phyloP scores from a whole-genome alignment of 305 asterid genomes.

The Rubia balearica region DNA sequence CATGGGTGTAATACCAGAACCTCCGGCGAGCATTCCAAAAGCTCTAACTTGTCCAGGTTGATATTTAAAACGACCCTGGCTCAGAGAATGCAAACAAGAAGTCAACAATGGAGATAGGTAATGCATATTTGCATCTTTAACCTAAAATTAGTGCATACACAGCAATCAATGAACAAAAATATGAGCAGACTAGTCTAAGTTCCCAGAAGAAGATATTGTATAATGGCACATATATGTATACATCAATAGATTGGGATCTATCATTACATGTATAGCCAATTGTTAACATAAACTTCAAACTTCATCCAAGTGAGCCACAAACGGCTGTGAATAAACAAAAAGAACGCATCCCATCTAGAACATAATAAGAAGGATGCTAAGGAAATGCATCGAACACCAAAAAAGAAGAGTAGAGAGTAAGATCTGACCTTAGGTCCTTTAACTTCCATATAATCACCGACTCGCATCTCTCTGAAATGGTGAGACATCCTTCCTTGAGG shows the following conservation, averaged over 20 bases:
- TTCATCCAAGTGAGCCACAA: not conserved
- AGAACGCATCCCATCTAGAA: not conserved
- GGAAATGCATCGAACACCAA: not conserved
- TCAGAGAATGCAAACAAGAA: not conserved
- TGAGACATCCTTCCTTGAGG: slow-evolving; percentile 99
- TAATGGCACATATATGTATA: not conserved
- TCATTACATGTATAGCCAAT: no score
- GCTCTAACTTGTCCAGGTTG: slow-evolving; percentile 85
- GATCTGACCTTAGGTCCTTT: slow-evolving; percentile 88
- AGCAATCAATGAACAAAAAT: not conserved
- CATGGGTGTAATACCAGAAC: slow-evolving; percentile 97
- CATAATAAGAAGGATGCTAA: not conserved
- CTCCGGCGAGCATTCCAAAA: slow-evolving; percentile 97
- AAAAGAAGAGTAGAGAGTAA: not conserved
- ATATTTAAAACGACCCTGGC: slow-evolving; percentile 78
- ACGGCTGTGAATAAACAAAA: not conserved
- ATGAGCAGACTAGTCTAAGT: not conserved
- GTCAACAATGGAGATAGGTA: not conserved
- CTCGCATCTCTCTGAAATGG: slow-evolving; percentile 87
- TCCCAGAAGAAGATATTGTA: no score
- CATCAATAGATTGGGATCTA: not conserved
- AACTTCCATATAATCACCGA: slow-evolving; percentile 75
- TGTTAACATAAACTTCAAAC: not conserved
- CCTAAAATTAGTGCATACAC: not conserved
- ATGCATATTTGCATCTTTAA: not conserved